Base-by-base conservation (phyloP, 1,139 yeast genomes). In the Cylindricascospora bacillispora region DNA sequence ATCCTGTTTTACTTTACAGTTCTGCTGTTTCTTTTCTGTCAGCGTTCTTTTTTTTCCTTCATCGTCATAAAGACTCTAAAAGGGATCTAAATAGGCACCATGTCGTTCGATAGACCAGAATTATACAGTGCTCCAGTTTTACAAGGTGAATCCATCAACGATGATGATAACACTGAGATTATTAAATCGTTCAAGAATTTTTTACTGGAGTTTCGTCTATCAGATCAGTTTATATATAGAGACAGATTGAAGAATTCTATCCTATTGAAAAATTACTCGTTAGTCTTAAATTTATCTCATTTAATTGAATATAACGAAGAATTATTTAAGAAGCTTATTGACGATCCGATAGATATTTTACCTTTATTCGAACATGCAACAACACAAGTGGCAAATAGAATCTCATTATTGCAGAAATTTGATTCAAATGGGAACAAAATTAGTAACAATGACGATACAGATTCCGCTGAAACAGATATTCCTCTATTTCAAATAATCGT, bases 291-390 rank as follows among this genome's bases (percentile, higher is more conserved):
- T 44, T 67, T 83, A 30, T 94, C 80, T 35, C 95, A 92, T 52
- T 62, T 92, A 36, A 79, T 86, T 38, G 77, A 85, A 4, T 89
- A 71, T 59, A 81, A 83, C 51, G 97, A 85, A 49, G 93, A 82
- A 42, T 64, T 92, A 35, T 86, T 85, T 49, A 89, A 85, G 54
- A 72, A 73, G 42, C 63, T 92, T 39, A 61, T 74, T 33, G 94
- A 83, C 48, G 92, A 82, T 46, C 98, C 99, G 1, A 65, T 79
- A 2, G 95, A 83, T 33, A 73, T 82, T 67, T 73, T 89, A 23
- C 94, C 95, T 1, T 57, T 85, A 34, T 86, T 92, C 47, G 98
- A 92, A 54, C 66, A 58, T 29, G 95, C 97, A 28, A 83, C 85
- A 35, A 78, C 93, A 6, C 93, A 81, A 38, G 86, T 85, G 24